A percentile compares a stretch with the other conserved stretches of the same genome.
Conservation (phyloP, 345 rosid genomes). For the Salix viminalis region DNA sequence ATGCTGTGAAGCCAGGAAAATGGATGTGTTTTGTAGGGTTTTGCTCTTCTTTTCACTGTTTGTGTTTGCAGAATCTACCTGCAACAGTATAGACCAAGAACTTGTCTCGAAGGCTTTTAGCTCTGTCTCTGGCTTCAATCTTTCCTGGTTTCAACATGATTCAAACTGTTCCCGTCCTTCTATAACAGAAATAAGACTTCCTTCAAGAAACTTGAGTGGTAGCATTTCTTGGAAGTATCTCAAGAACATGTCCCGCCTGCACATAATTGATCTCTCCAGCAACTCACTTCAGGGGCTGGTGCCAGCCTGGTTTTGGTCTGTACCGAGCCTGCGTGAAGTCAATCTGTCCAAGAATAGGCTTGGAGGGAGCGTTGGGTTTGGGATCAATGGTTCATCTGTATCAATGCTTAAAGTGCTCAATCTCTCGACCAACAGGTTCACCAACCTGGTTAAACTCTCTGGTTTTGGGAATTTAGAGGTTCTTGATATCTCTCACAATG, state of each 20-base stretch:
- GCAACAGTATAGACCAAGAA: slow-evolving; percentile 36
- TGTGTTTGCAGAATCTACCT: slow-evolving; percentile 42
- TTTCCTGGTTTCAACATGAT: slow-evolving; percentile 43
- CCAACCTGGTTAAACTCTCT: slow-evolving; percentile 49
- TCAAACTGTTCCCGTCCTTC: slow-evolving; percentile 44
- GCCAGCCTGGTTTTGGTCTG: slow-evolving; percentile 71
- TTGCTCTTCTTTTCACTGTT: slow-evolving; percentile 37
- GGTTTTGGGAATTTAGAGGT: slow-evolving; percentile 43
- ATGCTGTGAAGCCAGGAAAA: slow-evolving; percentile 8
- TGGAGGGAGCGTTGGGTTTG: slow-evolving; percentile 46
- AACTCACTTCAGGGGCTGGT: slow-evolving; percentile 67
- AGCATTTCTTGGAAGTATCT: slow-evolving; percentile 63
- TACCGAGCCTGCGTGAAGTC: slow-evolving; percentile 32
- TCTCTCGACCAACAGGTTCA: slow-evolving; percentile 76
- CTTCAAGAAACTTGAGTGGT: slow-evolving; percentile 65
- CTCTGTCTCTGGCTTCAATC: slow-evolving; percentile 62
- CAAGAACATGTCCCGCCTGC: slow-evolving; percentile 47
- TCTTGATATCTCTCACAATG: slow-evolving; percentile 64
- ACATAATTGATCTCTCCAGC: slow-evolving; percentile 56
- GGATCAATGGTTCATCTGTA: slow-evolving; percentile 34
- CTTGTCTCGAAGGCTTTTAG: slow-evolving; percentile 54
- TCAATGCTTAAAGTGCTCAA: slow-evolving; percentile 41
- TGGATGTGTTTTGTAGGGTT: slow-evolving; percentile 27
- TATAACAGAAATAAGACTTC: slow-evolving; percentile 34
- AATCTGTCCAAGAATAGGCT: slow-evolving; percentile 50